phyloP scores from a whole-genome alignment of 2,329 filamentous ascomycete genomes.

The Thelonectria discophora region DNA sequence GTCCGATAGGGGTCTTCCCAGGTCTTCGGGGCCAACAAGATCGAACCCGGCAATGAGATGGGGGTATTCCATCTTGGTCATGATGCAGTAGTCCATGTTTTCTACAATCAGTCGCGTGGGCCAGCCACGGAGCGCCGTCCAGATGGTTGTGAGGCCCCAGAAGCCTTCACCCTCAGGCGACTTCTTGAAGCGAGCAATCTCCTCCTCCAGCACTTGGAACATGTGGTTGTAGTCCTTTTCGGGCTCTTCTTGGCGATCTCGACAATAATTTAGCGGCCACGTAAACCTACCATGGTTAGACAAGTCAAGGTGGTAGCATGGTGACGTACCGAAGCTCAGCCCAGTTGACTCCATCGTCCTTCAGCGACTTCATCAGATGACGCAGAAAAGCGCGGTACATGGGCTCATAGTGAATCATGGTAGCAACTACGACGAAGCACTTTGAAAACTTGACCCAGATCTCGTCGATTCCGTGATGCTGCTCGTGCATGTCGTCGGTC shows the following conservation, averaged over 20 bases:
- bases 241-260: constrained; percentile 68
- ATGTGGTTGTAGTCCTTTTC: constrained; percentile 75
- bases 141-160: constrained; percentile 87
- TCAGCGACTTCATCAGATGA: constrained; percentile 73
- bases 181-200: constrained; percentile 77
- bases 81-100: constrained; percentile 88
- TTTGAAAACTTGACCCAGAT: constrained; percentile 85
- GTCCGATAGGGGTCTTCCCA: constrained; percentile 77
- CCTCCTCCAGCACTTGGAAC: constrained; percentile 78
- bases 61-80: constrained; percentile 80
- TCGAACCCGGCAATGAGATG: constrained; percentile 88
- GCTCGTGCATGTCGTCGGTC: constrained; percentile 75
- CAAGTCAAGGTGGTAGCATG: neutral
- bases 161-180: constrained; percentile 77
- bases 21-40: constrained; percentile 87
- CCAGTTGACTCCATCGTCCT: constrained; percentile 85
- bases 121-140: constrained; percentile 76
- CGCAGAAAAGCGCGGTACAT: constrained; percentile 82
- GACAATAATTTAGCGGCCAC: constrained; percentile 76
- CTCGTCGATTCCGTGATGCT: constrained; percentile 83
- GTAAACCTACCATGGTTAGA: constrained; percentile 62
- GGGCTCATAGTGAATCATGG: constrained; percentile 87
- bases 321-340: constrained; percentile 72
- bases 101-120: constrained; percentile 74
- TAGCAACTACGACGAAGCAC: constrained; percentile 77